Evolutionary conservation across 164 flowering plant species (phyloP).

Genomic region (Annona squamosa): DNA sequence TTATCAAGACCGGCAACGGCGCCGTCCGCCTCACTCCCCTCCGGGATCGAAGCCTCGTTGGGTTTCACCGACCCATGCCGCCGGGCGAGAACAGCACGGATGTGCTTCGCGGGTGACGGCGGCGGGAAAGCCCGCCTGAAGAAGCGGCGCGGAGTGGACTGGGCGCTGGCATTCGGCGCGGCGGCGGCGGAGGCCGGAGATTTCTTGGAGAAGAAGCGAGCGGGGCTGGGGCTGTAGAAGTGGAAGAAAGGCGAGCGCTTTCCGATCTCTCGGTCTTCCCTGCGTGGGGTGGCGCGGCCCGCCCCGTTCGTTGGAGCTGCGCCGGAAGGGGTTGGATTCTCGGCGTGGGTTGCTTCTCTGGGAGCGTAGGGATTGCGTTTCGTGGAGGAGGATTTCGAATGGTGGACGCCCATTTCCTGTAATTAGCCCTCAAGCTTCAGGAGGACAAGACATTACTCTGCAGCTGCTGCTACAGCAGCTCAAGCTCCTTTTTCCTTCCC

Average conservation of each 20-base stretch:
- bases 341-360: background rate
- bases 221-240: conserved; percentile 73
- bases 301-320: background rate
- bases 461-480: background rate
- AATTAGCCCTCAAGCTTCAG: background rate
- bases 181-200: conserved; percentile 32
- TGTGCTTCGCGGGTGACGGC: conserved; percentile 94
- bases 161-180: conserved; percentile 24
- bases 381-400: background rate
- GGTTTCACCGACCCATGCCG: conserved; percentile 83
- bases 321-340: background rate
- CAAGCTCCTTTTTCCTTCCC: conserved; percentile 19
- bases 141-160: conserved; percentile 66
- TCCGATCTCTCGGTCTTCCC: conserved; percentile 17
- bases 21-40: conserved; percentile 45
- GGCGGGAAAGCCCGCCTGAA: conserved; percentile 77
- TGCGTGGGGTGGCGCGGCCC: background rate
- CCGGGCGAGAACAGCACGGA: conserved; percentile 56
- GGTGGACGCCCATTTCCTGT: background rate
- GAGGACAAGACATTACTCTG: background rate
- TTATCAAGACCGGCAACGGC: conserved; percentile 46
- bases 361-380: conserved; percentile 5
- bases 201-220: conserved; percentile 58
- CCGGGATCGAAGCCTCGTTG: conserved; percentile 65
- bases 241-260: conserved; percentile 64